These are phyloP conservation scores for Galeopsis tetrahit DNA, from an alignment of 257 asterid genomes.

Conservation along the genomic window DNA sequence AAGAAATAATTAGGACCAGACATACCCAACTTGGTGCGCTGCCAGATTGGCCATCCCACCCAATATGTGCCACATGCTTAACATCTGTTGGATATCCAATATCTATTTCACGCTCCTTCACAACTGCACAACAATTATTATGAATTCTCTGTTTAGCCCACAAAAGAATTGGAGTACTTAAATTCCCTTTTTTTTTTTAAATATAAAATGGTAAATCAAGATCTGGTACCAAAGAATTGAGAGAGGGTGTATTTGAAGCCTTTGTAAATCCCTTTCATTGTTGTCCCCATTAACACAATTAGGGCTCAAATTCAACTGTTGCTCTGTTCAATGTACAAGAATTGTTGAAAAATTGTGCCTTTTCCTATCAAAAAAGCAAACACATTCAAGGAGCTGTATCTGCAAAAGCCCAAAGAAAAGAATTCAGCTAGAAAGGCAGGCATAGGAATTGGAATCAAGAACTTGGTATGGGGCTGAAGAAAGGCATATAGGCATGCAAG, in stretches of 20 bases:
- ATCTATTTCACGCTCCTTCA: constrained; percentile 84
- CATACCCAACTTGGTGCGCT: constrained; percentile 90
- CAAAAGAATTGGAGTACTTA: not conserved
- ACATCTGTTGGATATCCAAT: constrained; percentile 88
- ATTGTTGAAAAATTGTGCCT: constrained; percentile 33
- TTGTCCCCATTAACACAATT: constrained; percentile 50
- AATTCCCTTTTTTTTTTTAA: not conserved
- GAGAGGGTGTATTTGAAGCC: constrained; percentile 79
- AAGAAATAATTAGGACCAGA: not conserved
- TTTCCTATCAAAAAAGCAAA: constrained; percentile 49
- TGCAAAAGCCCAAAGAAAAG: constrained; percentile 28
- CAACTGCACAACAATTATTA: constrained; percentile 46
- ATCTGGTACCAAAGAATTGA: constrained; percentile 64
- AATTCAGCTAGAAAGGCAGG: constrained; percentile 27
- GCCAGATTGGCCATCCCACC: constrained; percentile 86
- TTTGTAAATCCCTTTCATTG: constrained; percentile 81
- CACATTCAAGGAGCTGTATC: constrained; percentile 20
- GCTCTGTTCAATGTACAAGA: constrained; percentile 32
- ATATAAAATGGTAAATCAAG: constrained; percentile 9
- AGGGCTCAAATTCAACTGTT: constrained; percentile 33
- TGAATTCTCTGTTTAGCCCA: constrained; percentile 16
- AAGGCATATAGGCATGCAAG: constrained; percentile 35
- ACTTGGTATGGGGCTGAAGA: not conserved
- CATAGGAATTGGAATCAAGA: constrained; percentile 25
- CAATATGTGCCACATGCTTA: constrained; percentile 90